Percentiles rank a stretch among this genome's conserved stretches.
Evolutionary conservation across 345 rosid genomes (phyloP).

Genomic region (Rhodamnia argentea): DNA sequence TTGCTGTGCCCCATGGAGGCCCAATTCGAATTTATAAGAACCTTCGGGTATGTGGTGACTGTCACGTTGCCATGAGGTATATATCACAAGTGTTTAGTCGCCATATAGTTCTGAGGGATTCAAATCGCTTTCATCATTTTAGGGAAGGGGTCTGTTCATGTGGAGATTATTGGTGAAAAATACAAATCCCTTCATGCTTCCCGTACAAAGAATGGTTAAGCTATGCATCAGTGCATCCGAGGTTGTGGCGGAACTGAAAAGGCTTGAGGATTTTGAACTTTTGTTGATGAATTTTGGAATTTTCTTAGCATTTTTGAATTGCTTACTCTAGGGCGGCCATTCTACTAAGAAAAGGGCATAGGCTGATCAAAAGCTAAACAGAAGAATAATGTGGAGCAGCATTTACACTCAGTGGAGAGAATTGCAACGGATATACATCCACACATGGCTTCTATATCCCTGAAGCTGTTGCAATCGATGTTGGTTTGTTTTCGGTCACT

Average conservation of each 20-base stretch:
- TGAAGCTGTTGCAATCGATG: not conserved
- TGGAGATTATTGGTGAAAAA: constrained; percentile 73
- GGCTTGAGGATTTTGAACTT: not conserved
- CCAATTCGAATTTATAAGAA: constrained; percentile 84
- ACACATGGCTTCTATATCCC: not conserved
- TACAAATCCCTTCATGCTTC: not conserved
- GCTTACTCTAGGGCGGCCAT: not conserved
- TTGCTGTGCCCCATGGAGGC: constrained; percentile 38
- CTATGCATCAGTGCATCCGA: not conserved
- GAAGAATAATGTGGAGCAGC: not conserved
- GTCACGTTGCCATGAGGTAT: constrained; percentile 73
- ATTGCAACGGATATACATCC: not conserved
- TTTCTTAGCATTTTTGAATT: not conserved
- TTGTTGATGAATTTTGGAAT: not conserved
- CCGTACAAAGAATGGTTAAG: not conserved
- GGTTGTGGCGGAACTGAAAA: not conserved
- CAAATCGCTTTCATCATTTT: constrained; percentile 92
- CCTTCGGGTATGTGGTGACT: constrained; percentile 88
- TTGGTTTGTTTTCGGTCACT: not conserved
- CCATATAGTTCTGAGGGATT: constrained; percentile 71
- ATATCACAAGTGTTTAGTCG: constrained; percentile 51
- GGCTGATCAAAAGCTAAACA: not conserved
- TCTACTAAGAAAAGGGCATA: not conserved
- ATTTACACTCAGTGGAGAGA: not conserved
- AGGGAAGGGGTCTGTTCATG: constrained; percentile 78